Evolutionary conservation across 1,284 basidiomycete species (phyloP).

Genomic region (Porogramme epimiltina): DNA sequence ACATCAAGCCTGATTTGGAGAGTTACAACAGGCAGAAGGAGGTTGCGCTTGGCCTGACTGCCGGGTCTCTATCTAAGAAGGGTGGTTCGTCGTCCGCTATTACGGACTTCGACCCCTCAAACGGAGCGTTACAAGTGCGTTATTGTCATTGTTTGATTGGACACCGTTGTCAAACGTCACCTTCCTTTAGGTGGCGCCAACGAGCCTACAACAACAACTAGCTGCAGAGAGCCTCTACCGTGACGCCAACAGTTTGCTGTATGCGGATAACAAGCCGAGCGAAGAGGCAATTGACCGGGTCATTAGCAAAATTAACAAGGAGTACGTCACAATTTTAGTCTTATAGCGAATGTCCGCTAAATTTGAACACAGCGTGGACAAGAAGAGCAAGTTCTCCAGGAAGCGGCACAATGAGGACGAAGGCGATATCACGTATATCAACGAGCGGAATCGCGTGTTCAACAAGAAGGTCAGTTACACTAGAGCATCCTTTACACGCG

Average conservation of each 20-base stretch:
- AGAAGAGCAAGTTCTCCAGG: constrained; percentile 85
- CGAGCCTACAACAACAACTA: constrained; percentile 63
- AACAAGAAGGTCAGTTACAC: constrained; percentile 86
- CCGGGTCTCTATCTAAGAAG: constrained; percentile 55
- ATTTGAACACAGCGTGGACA: constrained; percentile 65
- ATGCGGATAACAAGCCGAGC: constrained; percentile 91
- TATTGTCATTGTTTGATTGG: neutral
- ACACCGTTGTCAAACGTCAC: neutral
- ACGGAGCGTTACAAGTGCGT: constrained; percentile 41
- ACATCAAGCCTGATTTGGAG: constrained; percentile 84
- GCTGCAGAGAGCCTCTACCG: constrained; percentile 84
- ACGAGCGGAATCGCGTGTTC: constrained; percentile 97
- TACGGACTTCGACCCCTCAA: constrained; percentile 52
- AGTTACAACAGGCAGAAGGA: constrained; percentile 89
- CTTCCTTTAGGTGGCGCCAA: constrained; percentile 46
- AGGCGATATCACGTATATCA: constrained; percentile 98
- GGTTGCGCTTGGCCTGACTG: constrained; percentile 71
- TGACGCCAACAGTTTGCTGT: constrained; percentile 87
- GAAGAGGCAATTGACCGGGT: constrained; percentile 96
- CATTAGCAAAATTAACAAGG: constrained; percentile 89
- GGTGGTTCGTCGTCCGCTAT: constrained; percentile 40
- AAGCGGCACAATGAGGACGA: constrained; percentile 90
- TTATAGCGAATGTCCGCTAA: no score
- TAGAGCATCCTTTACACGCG: neutral
- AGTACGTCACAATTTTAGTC: constrained; percentile 64